phyloP scores from a whole-genome alignment of 345 rosid species.

The Eucalyptus sp. region DNA sequence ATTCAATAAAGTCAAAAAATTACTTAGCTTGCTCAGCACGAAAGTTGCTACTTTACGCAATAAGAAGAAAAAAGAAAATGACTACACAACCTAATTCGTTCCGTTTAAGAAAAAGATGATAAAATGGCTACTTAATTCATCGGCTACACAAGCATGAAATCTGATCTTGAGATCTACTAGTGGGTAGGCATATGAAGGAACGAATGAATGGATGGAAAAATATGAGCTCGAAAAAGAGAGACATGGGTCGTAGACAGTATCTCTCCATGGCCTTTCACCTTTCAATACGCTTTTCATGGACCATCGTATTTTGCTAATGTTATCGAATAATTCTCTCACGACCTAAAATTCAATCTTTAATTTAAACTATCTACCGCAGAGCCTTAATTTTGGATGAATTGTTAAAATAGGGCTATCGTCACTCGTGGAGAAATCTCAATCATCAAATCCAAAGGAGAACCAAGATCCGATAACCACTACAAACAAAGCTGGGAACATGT shows the following conservation, averaged over 20 bases:
- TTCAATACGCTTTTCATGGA: conserved; percentile 1
- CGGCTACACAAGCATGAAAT: conserved; percentile 10
- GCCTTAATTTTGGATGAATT: neutral
- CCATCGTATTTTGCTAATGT: conserved; percentile 7
- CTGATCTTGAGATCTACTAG: neutral
- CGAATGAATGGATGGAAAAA: neutral
- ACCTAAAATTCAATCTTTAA: neutral
- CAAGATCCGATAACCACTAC: neutral
- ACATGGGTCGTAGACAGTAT: neutral
- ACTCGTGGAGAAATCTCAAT: neutral
- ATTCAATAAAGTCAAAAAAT: neutral
- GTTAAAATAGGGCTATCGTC: neutral
- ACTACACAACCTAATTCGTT: neutral
- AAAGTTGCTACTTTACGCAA: neutral
- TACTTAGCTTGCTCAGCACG: neutral
- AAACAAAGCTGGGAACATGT: neutral
- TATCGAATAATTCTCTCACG: neutral
- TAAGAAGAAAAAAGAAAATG: neutral
- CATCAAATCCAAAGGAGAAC: neutral
- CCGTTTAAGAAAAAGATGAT: neutral
- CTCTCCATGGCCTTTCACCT: conserved; percentile 31
- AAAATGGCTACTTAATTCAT: too few species aligned
- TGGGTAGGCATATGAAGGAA: neutral
- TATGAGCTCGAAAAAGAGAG: neutral
- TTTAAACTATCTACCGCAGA: conserved; percentile 4